These are phyloP conservation scores for Fusarium haematococcum DNA, from an alignment of 2,329 filamentous ascomycete species.

Conservation along the genomic window DNA sequence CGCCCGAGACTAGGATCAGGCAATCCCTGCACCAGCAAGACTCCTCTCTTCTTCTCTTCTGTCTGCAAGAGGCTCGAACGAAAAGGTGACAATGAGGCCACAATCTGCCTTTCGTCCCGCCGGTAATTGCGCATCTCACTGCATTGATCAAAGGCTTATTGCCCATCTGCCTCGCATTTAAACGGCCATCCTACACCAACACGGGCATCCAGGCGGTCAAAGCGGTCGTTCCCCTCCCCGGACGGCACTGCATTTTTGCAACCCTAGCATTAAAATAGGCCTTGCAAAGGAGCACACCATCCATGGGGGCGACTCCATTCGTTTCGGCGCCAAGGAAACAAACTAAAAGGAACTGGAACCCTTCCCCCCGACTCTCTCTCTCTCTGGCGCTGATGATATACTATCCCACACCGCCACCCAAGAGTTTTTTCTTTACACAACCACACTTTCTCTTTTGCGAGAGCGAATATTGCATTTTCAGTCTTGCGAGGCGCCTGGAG, in stretches of 20 bases:
- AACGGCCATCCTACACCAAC: constrained; percentile 39
- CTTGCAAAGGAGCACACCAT: constrained; percentile 27
- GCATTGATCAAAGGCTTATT: constrained; percentile 41
- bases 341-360: constrained; percentile 27
- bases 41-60: not conserved
- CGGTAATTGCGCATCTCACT: constrained; percentile 23
- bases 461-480: not conserved
- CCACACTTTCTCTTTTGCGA: not conserved
- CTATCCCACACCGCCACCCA: constrained; percentile 30
- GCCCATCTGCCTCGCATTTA: constrained; percentile 33
- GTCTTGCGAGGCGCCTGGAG: not conserved
- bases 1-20: constrained; percentile 30
- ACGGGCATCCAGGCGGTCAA: constrained; percentile 43
- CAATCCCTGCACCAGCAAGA: constrained; percentile 23
- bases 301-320: constrained; percentile 16
- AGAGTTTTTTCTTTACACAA: not conserved
- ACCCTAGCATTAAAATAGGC: constrained; percentile 35
- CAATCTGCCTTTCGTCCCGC: constrained; percentile 7
- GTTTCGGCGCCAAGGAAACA: constrained; percentile 35
- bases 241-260: constrained; percentile 40
- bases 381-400: constrained; percentile 10
- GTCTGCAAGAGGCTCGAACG: not conserved
- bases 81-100: constrained; percentile 18
- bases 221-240: constrained; percentile 36
- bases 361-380: constrained; percentile 1